phyloP scores from a whole-genome alignment of 768 basidiomycete species.

The Myochromella boudieri region DNA sequence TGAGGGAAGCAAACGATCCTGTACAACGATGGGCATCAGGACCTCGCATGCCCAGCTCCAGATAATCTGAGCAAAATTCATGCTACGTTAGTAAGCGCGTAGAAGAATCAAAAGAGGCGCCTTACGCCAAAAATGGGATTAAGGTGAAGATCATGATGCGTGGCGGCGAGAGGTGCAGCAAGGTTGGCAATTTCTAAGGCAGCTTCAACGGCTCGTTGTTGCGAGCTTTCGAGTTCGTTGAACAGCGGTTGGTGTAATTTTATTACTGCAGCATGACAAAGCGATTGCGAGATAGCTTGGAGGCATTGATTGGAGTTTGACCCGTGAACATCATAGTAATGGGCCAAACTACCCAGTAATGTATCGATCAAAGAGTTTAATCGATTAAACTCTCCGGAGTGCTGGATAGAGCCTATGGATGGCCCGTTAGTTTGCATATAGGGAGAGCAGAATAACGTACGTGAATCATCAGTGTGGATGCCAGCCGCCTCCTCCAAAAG shows the following conservation, averaged over 20 bases:
- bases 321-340: neutral
- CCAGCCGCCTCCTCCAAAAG: neutral
- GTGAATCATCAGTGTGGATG: too few relatives aligned
- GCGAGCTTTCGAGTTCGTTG: neutral
- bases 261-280: neutral
- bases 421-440: neutral
- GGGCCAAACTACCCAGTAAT: neutral
- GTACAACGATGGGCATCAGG: too few relatives aligned
- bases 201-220: neutral
- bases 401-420: neutral
- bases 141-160: neutral
- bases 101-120: neutral
- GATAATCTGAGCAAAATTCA: neutral
- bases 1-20: too few relatives aligned
- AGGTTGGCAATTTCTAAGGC: neutral
- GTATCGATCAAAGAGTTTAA: conserved; percentile 7
- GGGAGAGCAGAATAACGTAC: too few relatives aligned
- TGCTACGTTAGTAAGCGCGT: neutral
- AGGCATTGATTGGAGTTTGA: neutral
- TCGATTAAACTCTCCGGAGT: conserved; percentile 1
- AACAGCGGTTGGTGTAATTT: neutral
- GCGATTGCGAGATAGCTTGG: neutral
- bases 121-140: neutral
- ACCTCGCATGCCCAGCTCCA: neutral
- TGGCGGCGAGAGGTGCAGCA: neutral